Conservation (phyloP, 495 filamentous ascomycete species). For the Penicillium ucsense region DNA sequence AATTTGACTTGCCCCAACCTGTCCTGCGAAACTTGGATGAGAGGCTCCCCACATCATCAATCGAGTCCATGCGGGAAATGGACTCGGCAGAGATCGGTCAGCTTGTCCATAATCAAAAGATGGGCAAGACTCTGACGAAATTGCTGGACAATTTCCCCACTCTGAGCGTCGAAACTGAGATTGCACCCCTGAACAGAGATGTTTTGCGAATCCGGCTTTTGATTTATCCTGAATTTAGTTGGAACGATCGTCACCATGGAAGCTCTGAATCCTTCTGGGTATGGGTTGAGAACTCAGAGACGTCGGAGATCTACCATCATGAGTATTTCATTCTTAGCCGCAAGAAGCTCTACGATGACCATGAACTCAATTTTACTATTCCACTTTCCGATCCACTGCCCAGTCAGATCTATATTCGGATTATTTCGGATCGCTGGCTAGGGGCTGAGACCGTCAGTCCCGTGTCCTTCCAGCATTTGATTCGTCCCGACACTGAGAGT, state of each 20-base stretch:
- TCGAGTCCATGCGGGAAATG: constrained; percentile 86
- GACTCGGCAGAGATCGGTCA: constrained; percentile 81
- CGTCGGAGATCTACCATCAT: constrained; percentile 94
- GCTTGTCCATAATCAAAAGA: constrained; percentile 80
- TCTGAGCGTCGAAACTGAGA: constrained; percentile 80
- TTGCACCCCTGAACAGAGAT: constrained; percentile 90
- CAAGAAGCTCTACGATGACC: constrained; percentile 83
- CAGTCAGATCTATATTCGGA: constrained; percentile 88
- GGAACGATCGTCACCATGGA: constrained; percentile 94
- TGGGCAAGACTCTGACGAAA: constrained; percentile 71
- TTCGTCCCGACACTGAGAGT: constrained; percentile 93
- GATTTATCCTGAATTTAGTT: constrained; percentile 81
- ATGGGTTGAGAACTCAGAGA: constrained; percentile 98
- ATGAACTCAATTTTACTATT: constrained; percentile 97
- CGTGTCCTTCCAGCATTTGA: constrained; percentile 95
- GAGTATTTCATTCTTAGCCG: constrained; percentile 90
- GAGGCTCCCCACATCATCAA: constrained; percentile 56
- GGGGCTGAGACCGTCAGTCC: constrained; percentile 94
- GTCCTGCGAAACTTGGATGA: constrained; percentile 75
- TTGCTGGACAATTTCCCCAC: constrained; percentile 88
- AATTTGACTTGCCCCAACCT: constrained; percentile 83
- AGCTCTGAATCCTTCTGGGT: constrained; percentile 94
- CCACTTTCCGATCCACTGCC: constrained; percentile 87
- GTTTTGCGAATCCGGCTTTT: constrained; percentile 80
- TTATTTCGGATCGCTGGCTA: constrained; percentile 91